Conservation (phyloP, 2,329 filamentous ascomycete species). For the Phyllosticta capitalensis region DNA sequence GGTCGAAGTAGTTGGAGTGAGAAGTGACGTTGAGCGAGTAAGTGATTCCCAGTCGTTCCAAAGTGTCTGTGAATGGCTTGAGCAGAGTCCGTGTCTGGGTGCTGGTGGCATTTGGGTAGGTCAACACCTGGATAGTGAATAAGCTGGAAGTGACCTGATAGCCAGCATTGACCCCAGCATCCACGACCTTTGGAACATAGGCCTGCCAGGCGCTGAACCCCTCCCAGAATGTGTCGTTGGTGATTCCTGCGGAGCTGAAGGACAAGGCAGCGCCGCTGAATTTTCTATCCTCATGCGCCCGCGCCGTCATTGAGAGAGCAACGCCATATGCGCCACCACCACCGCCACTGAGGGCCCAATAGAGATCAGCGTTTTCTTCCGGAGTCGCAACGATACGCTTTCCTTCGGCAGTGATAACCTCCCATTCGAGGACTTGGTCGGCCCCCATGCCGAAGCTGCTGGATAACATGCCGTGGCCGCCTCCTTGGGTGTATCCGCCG, state of each 20-base stretch:
- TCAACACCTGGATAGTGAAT: not conserved
- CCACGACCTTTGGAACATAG: not conserved
- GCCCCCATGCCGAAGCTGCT: constrained; percentile 19
- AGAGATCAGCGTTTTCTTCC: constrained; percentile 23
- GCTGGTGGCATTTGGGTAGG: not conserved
- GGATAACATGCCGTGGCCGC: constrained; percentile 18
- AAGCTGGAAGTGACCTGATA: not conserved
- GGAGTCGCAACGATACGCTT: constrained; percentile 18
- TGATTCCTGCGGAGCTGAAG: constrained; percentile 1
- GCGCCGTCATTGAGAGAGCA: constrained; percentile 21
- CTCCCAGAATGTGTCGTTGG: not conserved
- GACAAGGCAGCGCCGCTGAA: constrained; percentile 19
- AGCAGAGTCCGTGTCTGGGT: constrained; percentile 2
- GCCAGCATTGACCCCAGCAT: not conserved
- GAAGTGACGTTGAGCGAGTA: constrained; percentile 17
- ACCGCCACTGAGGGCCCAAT: constrained; percentile 27
- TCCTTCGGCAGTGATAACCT: constrained; percentile 25
- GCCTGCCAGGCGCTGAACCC: not conserved
- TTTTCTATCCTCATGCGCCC: constrained; percentile 16
- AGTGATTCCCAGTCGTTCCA: constrained; percentile 15
- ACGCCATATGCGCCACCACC: constrained; percentile 25
- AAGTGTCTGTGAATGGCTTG: constrained; percentile 17
- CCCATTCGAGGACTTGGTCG: constrained; percentile 23
- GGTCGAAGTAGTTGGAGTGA: constrained; percentile 18
- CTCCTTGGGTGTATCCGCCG: constrained; percentile 24